A percentile compares a stretch with the other conserved stretches of the same genome.
phyloP scores from a whole-genome alignment of 371 early-diverging fungal genomes.

The Mucor sp. region DNA sequence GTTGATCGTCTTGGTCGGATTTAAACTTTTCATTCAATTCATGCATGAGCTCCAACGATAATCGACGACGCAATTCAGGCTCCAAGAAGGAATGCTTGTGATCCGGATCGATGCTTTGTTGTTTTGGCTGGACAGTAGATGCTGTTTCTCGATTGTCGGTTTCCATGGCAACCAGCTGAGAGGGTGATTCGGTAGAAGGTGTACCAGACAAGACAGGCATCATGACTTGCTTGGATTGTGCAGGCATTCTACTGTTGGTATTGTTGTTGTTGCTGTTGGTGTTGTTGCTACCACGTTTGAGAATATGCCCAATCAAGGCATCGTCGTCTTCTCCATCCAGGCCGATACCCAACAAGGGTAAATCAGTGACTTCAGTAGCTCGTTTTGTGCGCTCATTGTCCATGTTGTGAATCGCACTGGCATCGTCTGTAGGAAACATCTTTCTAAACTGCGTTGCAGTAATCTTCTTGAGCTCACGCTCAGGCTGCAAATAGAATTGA shows the following conservation, averaged over 20 bases:
- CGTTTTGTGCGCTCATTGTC: slow-evolving; percentile 44
- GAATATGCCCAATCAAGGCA: slow-evolving; percentile 1
- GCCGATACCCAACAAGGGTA: slow-evolving; percentile 44
- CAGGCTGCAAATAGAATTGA: slow-evolving; percentile 76
- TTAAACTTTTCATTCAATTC: slow-evolving; percentile 37
- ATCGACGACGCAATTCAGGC: slow-evolving; percentile 34
- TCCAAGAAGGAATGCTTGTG: slow-evolving; percentile 24
- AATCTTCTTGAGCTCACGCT: slow-evolving; percentile 68
- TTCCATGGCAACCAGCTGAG: too few species aligned
- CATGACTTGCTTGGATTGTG: neutral
- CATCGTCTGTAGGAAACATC: slow-evolving; percentile 64
- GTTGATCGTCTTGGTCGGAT: neutral
- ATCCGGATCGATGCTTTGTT: neutral
- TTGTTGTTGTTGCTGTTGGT: too few species aligned
- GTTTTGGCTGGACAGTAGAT: neutral
- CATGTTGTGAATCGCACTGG: slow-evolving; percentile 15
- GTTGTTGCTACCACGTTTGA: neutral
- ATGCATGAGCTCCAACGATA: slow-evolving; percentile 42
- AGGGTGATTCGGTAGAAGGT: neutral
- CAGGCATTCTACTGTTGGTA: too few species aligned
- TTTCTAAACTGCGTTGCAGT: slow-evolving; percentile 66
- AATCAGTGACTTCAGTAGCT: slow-evolving; percentile 40
- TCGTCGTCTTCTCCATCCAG: slow-evolving; percentile 33
- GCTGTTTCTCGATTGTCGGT: neutral
- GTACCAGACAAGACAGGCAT: slow-evolving; percentile 7